Conservation (phyloP, 305 asterid species). For the Salvia sclarea region DNA sequence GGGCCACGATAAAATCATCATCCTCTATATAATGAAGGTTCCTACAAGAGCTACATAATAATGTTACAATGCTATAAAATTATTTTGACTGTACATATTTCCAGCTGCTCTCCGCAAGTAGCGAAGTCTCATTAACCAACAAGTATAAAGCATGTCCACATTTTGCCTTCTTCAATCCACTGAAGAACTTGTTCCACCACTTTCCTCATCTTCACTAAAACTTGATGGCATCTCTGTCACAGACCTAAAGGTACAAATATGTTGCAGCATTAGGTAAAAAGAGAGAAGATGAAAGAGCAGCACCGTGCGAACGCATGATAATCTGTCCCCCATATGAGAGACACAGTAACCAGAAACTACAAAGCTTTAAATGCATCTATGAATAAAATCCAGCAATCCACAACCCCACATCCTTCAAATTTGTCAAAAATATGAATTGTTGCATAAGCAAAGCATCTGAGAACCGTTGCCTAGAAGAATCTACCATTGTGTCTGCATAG, state of each 20-base stretch:
- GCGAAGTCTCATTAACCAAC: neutral
- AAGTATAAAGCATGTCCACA: slow-evolving; percentile 1
- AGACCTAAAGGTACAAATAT: slow-evolving; percentile 36
- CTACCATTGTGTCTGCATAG: neutral
- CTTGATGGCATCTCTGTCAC: slow-evolving; percentile 59
- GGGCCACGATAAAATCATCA: slow-evolving; percentile 19
- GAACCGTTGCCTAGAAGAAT: neutral
- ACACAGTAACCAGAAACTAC: neutral
- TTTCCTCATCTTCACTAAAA: slow-evolving; percentile 63
- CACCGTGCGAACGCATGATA: neutral
- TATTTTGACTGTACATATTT: slow-evolving; percentile 34
- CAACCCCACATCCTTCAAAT: neutral
- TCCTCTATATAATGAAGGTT: neutral
- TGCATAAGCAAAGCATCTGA: neutral
- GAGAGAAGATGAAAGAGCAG: neutral
- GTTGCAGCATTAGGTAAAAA: neutral
- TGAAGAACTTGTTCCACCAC: slow-evolving; percentile 68
- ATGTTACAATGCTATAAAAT: slow-evolving; percentile 24
- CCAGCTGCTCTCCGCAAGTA: slow-evolving; percentile 20
- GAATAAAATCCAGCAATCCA: neutral
- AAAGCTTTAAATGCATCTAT: neutral
- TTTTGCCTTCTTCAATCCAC: slow-evolving; percentile 40
- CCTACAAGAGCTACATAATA: slow-evolving; percentile 33
- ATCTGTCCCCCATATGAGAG: neutral
- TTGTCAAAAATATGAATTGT: neutral